Evolutionary conservation across 176 grass and related monocot species (phyloP).

Genomic region (Metroxylon sagu): DNA sequence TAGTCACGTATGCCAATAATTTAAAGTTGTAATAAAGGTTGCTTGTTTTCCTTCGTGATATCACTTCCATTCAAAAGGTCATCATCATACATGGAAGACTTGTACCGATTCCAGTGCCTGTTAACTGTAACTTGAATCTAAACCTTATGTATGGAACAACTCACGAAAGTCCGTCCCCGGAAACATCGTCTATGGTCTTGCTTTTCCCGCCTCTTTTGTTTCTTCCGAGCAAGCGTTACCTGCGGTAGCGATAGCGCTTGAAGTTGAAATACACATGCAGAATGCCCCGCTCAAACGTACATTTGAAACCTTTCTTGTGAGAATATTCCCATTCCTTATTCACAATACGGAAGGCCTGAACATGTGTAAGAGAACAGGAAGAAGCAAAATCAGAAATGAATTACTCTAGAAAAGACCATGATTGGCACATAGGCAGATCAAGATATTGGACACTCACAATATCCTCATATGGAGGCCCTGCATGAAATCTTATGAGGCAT

Average conservation of each 20-base stretch:
- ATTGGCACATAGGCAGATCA: not conserved
- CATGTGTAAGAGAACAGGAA: not conserved
- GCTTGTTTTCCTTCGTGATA: too few species aligned
- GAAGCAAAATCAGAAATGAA: not conserved
- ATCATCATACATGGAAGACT: too few species aligned
- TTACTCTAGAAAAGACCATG: too few species aligned
- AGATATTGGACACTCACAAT: conserved; percentile 48
- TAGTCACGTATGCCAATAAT: too few species aligned
- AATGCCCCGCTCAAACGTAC: conserved; percentile 92
- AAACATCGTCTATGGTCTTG: too few species aligned
- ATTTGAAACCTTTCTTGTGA: conserved; percentile 99
- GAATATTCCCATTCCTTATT: conserved; percentile 99
- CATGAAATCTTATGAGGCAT: conserved; percentile 83
- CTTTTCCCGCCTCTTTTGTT: not conserved
- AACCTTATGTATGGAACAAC: too few species aligned
- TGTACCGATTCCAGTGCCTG: too few species aligned
- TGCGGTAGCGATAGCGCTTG: conserved; percentile 81
- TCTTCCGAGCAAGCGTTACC: conserved; percentile 12
- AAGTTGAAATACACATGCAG: conserved; percentile 98
- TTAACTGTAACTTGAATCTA: too few species aligned
- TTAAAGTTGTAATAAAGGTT: too few species aligned
- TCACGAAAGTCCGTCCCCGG: too few species aligned
- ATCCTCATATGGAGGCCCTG: conserved; percentile 91
- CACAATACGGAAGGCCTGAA: conserved; percentile 76
- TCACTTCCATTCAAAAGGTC: too few species aligned